phyloP scores from a whole-genome alignment of 192 early-diverging fungal species.

The Helicostylum pulchrum region DNA sequence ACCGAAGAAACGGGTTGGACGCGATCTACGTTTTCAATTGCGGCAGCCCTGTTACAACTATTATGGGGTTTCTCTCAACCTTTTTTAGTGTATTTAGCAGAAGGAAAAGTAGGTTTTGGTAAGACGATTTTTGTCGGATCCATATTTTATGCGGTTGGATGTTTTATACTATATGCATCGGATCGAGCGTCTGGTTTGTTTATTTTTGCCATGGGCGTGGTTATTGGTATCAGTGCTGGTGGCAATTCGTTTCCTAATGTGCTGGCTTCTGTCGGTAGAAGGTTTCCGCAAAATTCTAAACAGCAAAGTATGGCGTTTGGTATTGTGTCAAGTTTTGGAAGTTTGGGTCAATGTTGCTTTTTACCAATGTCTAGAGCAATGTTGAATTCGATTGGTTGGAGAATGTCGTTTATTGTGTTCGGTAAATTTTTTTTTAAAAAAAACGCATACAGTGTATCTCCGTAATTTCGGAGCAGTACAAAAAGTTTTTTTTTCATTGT shows the following conservation, averaged over 20 bases:
- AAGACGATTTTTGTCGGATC: conserved; percentile 11
- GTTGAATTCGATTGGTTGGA: conserved; percentile 27
- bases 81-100: conserved; percentile 28
- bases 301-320: conserved; percentile 31
- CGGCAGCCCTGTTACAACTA: conserved; percentile 31
- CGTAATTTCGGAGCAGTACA: too few relatives aligned
- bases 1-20: conserved; percentile 26
- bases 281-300: conserved; percentile 17
- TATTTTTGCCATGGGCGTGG: not conserved
- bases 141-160: conserved; percentile 16
- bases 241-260: conserved; percentile 27
- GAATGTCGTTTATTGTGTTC: conserved; percentile 17
- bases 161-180: conserved; percentile 17
- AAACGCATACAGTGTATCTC: too few relatives aligned
- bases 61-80: conserved; percentile 29
- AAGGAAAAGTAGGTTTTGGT: conserved; percentile 21
- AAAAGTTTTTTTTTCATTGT: too few relatives aligned
- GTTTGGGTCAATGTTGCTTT: conserved; percentile 36
- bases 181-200: conserved; percentile 13
- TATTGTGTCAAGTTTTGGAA: conserved; percentile 33
- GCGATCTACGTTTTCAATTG: conserved; percentile 29
- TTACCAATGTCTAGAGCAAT: conserved; percentile 30
- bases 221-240: not conserved
- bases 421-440: not conserved
- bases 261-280: conserved; percentile 27